These are phyloP conservation scores for Talaromyces sp. DNA, from an alignment of 2,329 filamentous ascomycete genomes.

Conservation along the genomic window DNA sequence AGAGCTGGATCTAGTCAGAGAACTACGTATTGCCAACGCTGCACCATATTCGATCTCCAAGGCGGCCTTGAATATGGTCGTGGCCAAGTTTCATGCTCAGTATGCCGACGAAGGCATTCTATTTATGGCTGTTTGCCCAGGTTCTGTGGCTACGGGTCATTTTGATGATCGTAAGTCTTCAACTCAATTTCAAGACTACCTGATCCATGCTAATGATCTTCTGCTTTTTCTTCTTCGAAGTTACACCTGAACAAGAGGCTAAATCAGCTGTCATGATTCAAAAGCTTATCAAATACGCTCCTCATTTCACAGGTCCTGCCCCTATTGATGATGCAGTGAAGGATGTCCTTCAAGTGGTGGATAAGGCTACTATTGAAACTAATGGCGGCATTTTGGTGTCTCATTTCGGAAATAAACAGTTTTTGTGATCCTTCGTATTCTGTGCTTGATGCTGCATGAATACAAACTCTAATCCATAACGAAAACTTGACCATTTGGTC, in stretches of 20 bases:
- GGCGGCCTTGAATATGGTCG: slow-evolving; percentile 53
- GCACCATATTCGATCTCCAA: slow-evolving; percentile 51
- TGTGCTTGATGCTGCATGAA: too few species aligned
- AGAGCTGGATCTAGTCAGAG: slow-evolving; percentile 46
- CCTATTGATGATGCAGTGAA: slow-evolving; percentile 37
- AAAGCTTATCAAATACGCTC: slow-evolving; percentile 37
- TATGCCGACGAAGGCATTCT: slow-evolving; percentile 52
- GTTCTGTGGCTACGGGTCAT: slow-evolving; percentile 49
- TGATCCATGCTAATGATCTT: not conserved
- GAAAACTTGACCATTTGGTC: too few species aligned
- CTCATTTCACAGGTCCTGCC: slow-evolving; percentile 35
- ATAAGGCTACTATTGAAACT: slow-evolving; percentile 42
- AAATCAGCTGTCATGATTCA: not conserved
- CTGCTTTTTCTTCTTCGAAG: not conserved
- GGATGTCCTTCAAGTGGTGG: slow-evolving; percentile 27
- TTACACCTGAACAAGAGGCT: not conserved
- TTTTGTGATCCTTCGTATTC: not conserved
- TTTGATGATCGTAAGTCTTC: slow-evolving; percentile 21
- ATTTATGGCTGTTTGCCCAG: slow-evolving; percentile 53
- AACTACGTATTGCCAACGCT: slow-evolving; percentile 34
- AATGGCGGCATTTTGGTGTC: slow-evolving; percentile 52
- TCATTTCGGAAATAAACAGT: slow-evolving; percentile 52
- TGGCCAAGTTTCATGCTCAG: slow-evolving; percentile 54
- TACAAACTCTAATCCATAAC: not conserved
- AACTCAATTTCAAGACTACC: not conserved